Percentiles rank a stretch among this genome's conserved stretches.
phyloP scores from a whole-genome alignment of 805 yeast genomes.

The Starmerella ratchasimensis region DNA sequence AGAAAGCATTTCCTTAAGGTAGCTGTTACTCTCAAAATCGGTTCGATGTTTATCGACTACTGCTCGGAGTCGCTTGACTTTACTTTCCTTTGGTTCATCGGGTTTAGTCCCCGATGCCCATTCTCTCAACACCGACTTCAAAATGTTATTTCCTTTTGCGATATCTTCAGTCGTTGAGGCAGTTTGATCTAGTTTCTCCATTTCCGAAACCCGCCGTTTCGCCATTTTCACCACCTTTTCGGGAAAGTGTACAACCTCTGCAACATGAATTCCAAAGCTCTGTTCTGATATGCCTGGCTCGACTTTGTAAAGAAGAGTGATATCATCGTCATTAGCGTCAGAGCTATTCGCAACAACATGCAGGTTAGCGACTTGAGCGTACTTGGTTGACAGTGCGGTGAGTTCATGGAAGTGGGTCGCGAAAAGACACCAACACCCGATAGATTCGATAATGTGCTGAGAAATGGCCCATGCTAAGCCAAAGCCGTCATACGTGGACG shows the following conservation, averaged over 20 bases:
- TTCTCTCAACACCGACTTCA: constrained; percentile 32
- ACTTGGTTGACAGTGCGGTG: constrained; percentile 57
- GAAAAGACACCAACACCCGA: constrained; percentile 70
- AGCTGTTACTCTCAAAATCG: constrained; percentile 15
- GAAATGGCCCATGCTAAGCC: constrained; percentile 96
- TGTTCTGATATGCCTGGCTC: constrained; percentile 92
- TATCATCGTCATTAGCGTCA: constrained; percentile 35
- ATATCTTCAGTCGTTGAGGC: constrained; percentile 39
- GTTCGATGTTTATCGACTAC: constrained; percentile 3
- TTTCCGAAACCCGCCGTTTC: constrained; percentile 78
- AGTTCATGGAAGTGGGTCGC: constrained; percentile 98
- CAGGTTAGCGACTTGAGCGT: constrained; percentile 53
- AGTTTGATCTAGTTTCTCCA: constrained; percentile 46
- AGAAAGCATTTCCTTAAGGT: constrained; percentile 8
- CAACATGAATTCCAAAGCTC: constrained; percentile 95
- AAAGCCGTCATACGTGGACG: constrained; percentile 90
- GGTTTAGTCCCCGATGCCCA: constrained; percentile 26
- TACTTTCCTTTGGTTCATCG: constrained; percentile 9
- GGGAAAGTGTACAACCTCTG: constrained; percentile 90
- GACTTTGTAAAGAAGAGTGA: constrained; percentile 83
- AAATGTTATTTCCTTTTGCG: constrained; percentile 37
- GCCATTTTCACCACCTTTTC: constrained; percentile 86
- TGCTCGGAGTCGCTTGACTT: constrained; percentile 9
- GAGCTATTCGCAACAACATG: constrained; percentile 66
- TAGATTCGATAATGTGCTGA: constrained; percentile 59